A percentile compares a stretch with the other conserved stretches of the same genome.
These are phyloP conservation scores for Coprinopsis sp. DNA, from an alignment of 768 basidiomycete genomes.

Conservation along the genomic window DNA sequence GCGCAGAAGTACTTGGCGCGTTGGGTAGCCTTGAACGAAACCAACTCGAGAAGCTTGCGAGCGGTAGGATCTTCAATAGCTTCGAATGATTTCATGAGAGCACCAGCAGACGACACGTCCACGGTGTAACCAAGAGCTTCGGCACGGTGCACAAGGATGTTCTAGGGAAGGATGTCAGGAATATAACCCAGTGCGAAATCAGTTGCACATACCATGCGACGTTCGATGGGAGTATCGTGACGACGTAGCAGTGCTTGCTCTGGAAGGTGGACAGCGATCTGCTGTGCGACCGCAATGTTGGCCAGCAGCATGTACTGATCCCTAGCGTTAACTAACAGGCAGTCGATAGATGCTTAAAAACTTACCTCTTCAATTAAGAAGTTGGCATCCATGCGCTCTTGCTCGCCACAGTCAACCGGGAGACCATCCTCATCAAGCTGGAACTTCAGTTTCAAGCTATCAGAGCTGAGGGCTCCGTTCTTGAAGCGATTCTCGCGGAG, in stretches of 20 bases:
- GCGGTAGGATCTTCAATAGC: constrained; percentile 67
- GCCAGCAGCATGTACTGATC: constrained; percentile 88
- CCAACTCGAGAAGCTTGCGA: constrained; percentile 72
- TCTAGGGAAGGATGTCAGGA: constrained; percentile 43
- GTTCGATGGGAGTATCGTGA: constrained; percentile 89
- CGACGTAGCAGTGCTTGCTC: constrained; percentile 96
- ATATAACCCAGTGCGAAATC: too few relatives aligned
- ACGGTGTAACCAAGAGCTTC: constrained; percentile 78
- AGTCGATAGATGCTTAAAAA: not conserved
- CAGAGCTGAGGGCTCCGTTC: constrained; percentile 70
- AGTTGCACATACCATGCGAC: constrained; percentile 59
- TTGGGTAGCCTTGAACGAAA: constrained; percentile 89
- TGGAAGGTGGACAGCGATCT: constrained; percentile 89
- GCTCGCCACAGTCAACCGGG: constrained; percentile 73
- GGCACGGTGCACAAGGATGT: constrained; percentile 74
- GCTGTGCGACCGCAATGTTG: constrained; percentile 87
- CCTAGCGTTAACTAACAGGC: constrained; percentile 5
- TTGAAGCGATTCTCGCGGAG: constrained; percentile 71
- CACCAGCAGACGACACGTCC: constrained; percentile 73
- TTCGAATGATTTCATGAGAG: constrained; percentile 83
- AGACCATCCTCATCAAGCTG: constrained; percentile 71
- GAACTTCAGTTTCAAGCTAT: constrained; percentile 71
- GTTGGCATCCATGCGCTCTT: constrained; percentile 67
- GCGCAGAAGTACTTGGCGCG: constrained; percentile 98
- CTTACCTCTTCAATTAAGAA: constrained; percentile 83